Percentiles rank a stretch among this genome's conserved stretches.
Conservation (phyloP, 1,139 yeast genomes). For the Candida tropicalis region DNA sequence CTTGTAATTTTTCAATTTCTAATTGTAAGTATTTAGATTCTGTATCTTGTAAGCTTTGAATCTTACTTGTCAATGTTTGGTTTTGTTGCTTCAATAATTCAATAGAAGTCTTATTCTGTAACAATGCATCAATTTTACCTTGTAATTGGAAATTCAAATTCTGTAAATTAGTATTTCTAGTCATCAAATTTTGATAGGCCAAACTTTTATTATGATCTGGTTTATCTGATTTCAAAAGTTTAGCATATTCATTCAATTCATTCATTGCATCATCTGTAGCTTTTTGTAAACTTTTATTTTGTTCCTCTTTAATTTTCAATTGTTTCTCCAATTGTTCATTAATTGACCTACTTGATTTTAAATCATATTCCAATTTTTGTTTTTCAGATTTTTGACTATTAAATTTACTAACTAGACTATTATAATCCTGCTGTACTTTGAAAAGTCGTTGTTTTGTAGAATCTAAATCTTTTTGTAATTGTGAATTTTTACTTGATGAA, state of each 20-base stretch:
- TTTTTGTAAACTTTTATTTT: slow-evolving; percentile 21
- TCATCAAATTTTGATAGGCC: slow-evolving; percentile 29
- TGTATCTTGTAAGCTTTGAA: slow-evolving; percentile 43
- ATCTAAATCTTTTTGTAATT: slow-evolving; percentile 33
- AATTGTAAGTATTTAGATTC: slow-evolving; percentile 52
- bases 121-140: slow-evolving; percentile 30
- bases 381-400: slow-evolving; percentile 25
- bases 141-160: slow-evolving; percentile 35
- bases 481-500: slow-evolving; percentile 38
- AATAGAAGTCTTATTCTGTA: slow-evolving; percentile 42
- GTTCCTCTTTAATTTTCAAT: slow-evolving; percentile 21
- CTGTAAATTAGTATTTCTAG: slow-evolving; percentile 32
- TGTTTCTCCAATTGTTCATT: slow-evolving; percentile 35
- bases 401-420: slow-evolving; percentile 28
- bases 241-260: slow-evolving; percentile 29
- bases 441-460: slow-evolving; percentile 22
- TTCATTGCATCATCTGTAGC: slow-evolving; percentile 54
- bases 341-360: slow-evolving; percentile 30
- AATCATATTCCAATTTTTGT: slow-evolving; percentile 35
- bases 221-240: slow-evolving; percentile 12
- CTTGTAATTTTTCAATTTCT: slow-evolving; percentile 53
- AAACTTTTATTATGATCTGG: slow-evolving; percentile 15
- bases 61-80: slow-evolving; percentile 32
- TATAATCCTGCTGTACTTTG: slow-evolving; percentile 17
- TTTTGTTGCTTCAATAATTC: slow-evolving; percentile 46